Base-by-base conservation (phyloP, 495 filamentous ascomycete species). In the Xylaria acuta region DNA sequence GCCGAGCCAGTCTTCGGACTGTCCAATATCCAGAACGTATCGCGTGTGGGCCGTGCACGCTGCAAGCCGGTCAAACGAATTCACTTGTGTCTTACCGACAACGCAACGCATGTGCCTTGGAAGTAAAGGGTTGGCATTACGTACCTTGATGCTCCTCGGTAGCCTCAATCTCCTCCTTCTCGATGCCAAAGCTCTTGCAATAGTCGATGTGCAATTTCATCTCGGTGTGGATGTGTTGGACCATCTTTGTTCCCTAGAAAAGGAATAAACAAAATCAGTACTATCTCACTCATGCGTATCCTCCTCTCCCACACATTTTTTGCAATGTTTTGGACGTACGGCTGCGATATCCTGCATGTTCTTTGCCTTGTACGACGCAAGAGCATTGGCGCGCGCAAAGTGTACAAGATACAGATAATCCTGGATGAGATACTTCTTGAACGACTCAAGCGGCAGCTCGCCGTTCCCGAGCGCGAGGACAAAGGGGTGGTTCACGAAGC, bases 401-500 rank as follows among this genome's bases (percentile, higher is more conserved):
- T 97, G 94, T 45, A 97, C 92, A 27, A 97, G 84, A 75, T 94
- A 97, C 40, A 97, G 82, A 79, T 97, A 97, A 78, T 97, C 94
- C 75, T 97, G 94, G 30, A 95, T 86, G 53, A 97, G 84, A 76
- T 97, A 97, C 60, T 91, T 85, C 79, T 94, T 94, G 83, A 97
- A 97, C 5, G 86, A 87, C 58, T 92, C 89, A 2, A 89, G 66
- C 2, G 91, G 90, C 49, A 98, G 84, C 11, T 87, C 91, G 2
- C 93, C 94, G 73, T 90, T 84, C 0, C 91, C 94, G 76, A 98
- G 80, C n/a, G 87, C 86, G 60, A 87, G 75, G 16, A 97, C 92
- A 79, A 98, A 98, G 1, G 89, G 87, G 76, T 98, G 95, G 69
- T 93, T 84, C 16, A 92, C 90, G 77, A 93, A 94, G 9, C 81